phyloP scores from a whole-genome alignment of 2,329 filamentous ascomycete genomes.

The Clonostachys byssicola region DNA sequence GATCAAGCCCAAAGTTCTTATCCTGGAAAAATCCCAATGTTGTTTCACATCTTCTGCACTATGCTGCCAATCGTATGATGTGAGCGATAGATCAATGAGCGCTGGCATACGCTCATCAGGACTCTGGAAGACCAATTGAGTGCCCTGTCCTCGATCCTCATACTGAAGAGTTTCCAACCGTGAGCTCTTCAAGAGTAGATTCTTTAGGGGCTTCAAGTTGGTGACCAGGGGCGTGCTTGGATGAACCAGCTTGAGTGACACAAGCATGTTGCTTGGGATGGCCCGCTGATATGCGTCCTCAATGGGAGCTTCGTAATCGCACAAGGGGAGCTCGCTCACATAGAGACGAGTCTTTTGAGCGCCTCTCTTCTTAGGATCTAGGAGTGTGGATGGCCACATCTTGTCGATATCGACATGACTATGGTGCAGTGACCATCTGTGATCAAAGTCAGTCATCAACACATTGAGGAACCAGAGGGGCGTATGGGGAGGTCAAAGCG shows the following conservation, averaged over 20 bases:
- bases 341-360: conserved; percentile 23
- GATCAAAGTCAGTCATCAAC: no score
- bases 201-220: conserved; percentile 33
- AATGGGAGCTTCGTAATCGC: conserved; percentile 19
- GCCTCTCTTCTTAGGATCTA: conserved; percentile 21
- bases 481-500: neutral
- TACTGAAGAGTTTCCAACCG: conserved; percentile 34
- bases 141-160: conserved; percentile 37
- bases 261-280: conserved; percentile 30
- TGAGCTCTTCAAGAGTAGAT: conserved; percentile 28
- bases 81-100: conserved; percentile 31
- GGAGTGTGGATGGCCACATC: conserved; percentile 22
- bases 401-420: no score
- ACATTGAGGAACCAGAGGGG: no score
- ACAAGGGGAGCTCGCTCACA: conserved; percentile 34
- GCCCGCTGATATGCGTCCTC: conserved; percentile 28
- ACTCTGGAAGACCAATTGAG: conserved; percentile 30
- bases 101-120: conserved; percentile 35
- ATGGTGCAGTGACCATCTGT: no score
- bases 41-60: conserved; percentile 22
- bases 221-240: conserved; percentile 34
- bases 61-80: conserved; percentile 46
- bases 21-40: conserved; percentile 42
- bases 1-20: conserved; percentile 32
- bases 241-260: conserved; percentile 32